Evolutionary conservation across 2,329 filamentous ascomycete genomes (phyloP).

Genomic region (Grosmannia huntii): DNA sequence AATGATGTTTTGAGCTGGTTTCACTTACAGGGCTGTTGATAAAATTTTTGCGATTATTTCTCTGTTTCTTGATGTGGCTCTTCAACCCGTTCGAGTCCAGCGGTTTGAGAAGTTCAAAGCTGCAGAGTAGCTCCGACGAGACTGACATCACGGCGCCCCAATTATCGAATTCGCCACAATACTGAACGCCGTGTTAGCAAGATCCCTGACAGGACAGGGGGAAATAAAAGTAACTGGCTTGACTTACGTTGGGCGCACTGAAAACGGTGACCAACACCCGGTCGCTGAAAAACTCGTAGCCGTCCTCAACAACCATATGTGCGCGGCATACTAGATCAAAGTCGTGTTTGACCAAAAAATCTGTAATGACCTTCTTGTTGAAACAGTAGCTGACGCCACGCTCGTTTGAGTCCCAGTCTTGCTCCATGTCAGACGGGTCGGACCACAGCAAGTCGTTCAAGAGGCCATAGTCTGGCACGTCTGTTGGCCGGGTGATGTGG

Average conservation of each 20-base stretch:
- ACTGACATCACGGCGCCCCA: constrained; percentile 99
- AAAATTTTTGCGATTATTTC: constrained; percentile 89
- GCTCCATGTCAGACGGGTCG: constrained; percentile 94
- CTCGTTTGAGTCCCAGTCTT: constrained; percentile 96
- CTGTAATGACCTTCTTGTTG: constrained; percentile 93
- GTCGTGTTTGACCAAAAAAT: constrained; percentile 87
- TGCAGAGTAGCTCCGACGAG: constrained; percentile 82
- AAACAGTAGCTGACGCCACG: constrained; percentile 97
- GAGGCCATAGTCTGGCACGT: constrained; percentile 92
- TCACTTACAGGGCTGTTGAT: constrained; percentile 83
- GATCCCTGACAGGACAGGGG: background rate
- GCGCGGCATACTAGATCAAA: constrained; percentile 95
- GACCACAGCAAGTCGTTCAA: constrained; percentile 95
- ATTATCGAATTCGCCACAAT: constrained; percentile 98
- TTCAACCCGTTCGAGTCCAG: constrained; percentile 92
- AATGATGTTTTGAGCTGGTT: background rate
- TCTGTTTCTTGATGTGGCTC: constrained; percentile 96
- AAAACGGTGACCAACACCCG: constrained; percentile 92
- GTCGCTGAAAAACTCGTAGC: constrained; percentile 97
- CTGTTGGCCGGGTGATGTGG: constrained; percentile 87
- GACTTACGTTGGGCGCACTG: constrained; percentile 88
- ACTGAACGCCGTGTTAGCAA: constrained; percentile 35
- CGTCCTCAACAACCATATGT: constrained; percentile 98
- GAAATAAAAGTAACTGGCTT: background rate
- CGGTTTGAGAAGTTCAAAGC: constrained; percentile 92